Conservation (phyloP, 768 basidiomycete genomes). For the Hydnum rufescens region DNA sequence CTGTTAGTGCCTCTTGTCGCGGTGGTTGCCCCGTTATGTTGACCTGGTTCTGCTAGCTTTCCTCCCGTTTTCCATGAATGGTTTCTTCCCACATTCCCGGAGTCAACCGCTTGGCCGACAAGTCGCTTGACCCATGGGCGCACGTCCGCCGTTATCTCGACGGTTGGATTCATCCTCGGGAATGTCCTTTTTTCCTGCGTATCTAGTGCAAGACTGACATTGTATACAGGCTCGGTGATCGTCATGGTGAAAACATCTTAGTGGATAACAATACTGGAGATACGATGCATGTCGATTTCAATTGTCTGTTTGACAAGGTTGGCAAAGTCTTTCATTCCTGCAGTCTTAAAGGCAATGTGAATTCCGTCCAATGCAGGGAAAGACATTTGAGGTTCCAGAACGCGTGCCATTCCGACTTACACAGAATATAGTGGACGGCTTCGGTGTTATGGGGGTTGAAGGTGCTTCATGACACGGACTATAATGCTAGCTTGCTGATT, state of each 20-base stretch:
- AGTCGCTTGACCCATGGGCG: conserved; percentile 72
- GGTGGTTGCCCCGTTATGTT: too few relatives aligned
- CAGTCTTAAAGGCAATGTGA: too few relatives aligned
- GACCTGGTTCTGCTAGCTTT: conserved; percentile 25
- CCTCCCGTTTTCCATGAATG: conserved; percentile 89
- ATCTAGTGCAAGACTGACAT: neutral
- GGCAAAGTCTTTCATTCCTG: conserved; percentile 6
- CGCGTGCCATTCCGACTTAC: conserved; percentile 88
- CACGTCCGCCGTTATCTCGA: conserved; percentile 92
- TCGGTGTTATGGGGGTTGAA: conserved; percentile 87
- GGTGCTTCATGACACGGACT: conserved; percentile 22
- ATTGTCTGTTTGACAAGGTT: conserved; percentile 93
- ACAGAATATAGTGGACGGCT: conserved; percentile 76
- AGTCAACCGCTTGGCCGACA: conserved; percentile 84
- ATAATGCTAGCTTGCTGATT: neutral
- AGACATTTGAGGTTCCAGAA: conserved; percentile 71
- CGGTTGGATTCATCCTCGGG: conserved; percentile 96
- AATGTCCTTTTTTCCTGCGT: conserved; percentile 20
- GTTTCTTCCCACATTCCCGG: conserved; percentile 94
- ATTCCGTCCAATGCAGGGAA: conserved; percentile 30
- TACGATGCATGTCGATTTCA: conserved; percentile 91
- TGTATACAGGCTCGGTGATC: conserved; percentile 66
- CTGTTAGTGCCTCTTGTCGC: conserved; percentile 24
- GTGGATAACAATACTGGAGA: conserved; percentile 78
- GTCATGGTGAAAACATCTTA: conserved; percentile 92